Conservation (phyloP, 2,329 filamentous ascomycete genomes). For the Apiospora saccharicola region DNA sequence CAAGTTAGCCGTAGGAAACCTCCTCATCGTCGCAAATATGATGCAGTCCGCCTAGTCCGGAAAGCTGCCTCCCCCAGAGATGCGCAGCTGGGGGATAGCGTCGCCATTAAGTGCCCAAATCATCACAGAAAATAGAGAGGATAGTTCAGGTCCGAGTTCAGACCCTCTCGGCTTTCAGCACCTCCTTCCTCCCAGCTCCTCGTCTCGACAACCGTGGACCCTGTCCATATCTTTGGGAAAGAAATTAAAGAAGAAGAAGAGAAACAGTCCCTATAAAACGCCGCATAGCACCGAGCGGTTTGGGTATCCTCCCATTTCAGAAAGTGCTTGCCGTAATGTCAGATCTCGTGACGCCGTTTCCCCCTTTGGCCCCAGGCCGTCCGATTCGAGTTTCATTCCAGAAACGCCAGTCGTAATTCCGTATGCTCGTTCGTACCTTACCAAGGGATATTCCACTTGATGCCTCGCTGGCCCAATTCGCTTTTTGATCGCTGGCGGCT, state of each 20-base stretch:
- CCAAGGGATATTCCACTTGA: background rate
- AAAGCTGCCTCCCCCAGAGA: background rate
- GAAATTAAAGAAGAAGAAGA: slow-evolving; percentile 15
- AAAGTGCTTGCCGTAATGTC: slow-evolving; percentile 22
- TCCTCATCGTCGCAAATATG: background rate
- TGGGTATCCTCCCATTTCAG: slow-evolving; percentile 20
- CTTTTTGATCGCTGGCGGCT: background rate
- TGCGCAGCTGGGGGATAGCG: background rate
- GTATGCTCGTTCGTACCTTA: slow-evolving; percentile 7
- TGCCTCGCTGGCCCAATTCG: background rate
- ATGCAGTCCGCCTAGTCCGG: background rate
- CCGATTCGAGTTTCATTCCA: slow-evolving; percentile 9
- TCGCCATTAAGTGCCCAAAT: background rate
- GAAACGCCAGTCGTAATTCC: slow-evolving; percentile 21
- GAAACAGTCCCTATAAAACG: slow-evolving; percentile 18
- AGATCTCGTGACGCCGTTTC: slow-evolving; percentile 17
- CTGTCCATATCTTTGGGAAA: slow-evolving; percentile 6
- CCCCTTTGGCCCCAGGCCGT: slow-evolving; percentile 10
- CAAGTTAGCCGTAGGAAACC: background rate
- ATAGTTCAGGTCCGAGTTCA: background rate
- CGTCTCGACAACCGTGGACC: background rate
- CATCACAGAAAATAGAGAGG: background rate
- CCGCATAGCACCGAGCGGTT: slow-evolving; percentile 9
- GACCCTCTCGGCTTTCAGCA: background rate
- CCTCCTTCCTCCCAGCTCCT: background rate